phyloP scores from a whole-genome alignment of 805 yeast species.

The Wickerhamiella nectarea region DNA sequence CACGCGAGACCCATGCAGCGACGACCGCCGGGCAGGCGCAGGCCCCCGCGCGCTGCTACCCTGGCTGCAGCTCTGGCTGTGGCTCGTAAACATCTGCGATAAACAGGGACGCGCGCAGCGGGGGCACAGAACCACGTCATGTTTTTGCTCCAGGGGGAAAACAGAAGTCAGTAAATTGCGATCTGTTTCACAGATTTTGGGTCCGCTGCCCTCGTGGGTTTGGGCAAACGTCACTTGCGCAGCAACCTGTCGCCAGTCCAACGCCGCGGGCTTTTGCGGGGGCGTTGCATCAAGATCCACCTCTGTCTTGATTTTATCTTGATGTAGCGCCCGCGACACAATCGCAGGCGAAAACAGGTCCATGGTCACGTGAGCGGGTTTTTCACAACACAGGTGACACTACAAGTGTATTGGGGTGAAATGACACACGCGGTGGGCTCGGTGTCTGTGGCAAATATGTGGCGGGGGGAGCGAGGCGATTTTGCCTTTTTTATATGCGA shows the following conservation, averaged over 20 bases:
- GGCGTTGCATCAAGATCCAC: neutral
- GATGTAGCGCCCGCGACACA: neutral
- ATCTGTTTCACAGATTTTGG: conserved; percentile 17
- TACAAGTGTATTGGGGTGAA: neutral
- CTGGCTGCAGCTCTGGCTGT: no score
- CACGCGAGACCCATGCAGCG: conserved; percentile 3
- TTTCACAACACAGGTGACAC: neutral
- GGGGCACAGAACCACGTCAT: conserved; percentile 21
- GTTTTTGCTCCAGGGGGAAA: conserved; percentile 20
- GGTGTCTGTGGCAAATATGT: neutral
- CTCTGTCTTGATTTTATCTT: neutral
- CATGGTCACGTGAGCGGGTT: conserved; percentile 1
- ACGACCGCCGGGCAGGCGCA: conserved; percentile 6
- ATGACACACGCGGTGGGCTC: neutral
- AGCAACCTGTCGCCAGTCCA: conserved; percentile 18
- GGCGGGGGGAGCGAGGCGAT: no score
- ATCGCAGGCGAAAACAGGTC: conserved; percentile 3
- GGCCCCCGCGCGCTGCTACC: no score
- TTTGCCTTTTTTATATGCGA: no score
- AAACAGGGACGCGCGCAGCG: conserved; percentile 24
- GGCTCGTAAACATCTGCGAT: conserved; percentile 16
- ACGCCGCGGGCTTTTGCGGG: no score
- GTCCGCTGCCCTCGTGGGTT: conserved; percentile 8
- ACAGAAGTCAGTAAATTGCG: conserved; percentile 18
- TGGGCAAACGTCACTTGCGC: conserved; percentile 9